Conservation (phyloP, 306 rosid species). For the Prunus mume region DNA sequence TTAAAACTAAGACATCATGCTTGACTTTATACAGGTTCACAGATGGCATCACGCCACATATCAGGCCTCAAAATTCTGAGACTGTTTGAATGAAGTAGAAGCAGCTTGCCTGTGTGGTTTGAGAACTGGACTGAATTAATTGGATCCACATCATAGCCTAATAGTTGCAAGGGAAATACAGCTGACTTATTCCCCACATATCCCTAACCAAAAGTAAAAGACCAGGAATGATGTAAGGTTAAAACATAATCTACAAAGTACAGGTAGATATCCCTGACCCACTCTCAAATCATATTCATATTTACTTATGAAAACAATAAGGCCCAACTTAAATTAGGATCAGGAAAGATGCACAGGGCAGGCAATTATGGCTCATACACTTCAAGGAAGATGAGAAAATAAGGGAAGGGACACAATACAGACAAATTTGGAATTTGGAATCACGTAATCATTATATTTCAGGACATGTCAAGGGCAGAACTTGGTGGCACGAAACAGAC, state of each 20-base stretch:
- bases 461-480: background rate
- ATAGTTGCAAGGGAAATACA: slow-evolving; percentile 76
- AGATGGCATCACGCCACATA: slow-evolving; percentile 48
- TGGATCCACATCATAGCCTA: slow-evolving; percentile 93
- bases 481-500: background rate
- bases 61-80: slow-evolving; percentile 45
- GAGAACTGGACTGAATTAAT: slow-evolving; percentile 90
- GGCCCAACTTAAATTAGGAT: background rate
- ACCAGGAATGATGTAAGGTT: slow-evolving; percentile 5
- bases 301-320: background rate
- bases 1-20: slow-evolving; percentile 26
- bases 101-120: slow-evolving; percentile 87
- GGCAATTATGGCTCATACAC: background rate
- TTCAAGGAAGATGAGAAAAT: background rate
- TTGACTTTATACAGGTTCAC: slow-evolving; percentile 25
- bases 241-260: background rate
- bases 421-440: background rate
- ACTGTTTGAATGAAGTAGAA: slow-evolving; percentile 39
- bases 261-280: slow-evolving; percentile 1
- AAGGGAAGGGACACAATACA: background rate
- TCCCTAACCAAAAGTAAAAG: slow-evolving; percentile 45
- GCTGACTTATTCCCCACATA: slow-evolving; percentile 89
- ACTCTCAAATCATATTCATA: background rate
- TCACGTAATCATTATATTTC: background rate
- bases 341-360: background rate